Percentiles rank a stretch among this genome's conserved stretches.
These are phyloP conservation scores for Schwanniomyces yamadae DNA, from an alignment of 805 yeast genomes.

Conservation along the genomic window DNA sequence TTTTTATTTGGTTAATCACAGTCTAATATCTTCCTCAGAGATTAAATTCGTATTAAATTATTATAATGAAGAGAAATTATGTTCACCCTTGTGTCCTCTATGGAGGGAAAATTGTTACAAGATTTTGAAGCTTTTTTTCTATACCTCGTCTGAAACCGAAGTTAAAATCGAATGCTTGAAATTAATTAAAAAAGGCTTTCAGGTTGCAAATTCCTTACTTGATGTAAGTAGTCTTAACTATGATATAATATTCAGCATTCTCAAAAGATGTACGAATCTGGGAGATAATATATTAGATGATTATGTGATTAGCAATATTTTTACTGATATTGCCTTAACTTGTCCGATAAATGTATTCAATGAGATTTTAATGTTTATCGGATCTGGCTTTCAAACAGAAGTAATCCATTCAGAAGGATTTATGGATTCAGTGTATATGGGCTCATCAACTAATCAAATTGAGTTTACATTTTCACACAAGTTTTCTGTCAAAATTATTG, in stretches of 20 bases:
- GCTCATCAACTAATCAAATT: constrained; percentile 19
- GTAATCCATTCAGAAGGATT: constrained; percentile 15
- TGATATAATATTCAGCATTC: constrained; percentile 33
- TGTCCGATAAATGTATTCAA: constrained; percentile 14
- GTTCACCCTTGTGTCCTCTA: constrained; percentile 50
- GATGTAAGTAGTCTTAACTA: constrained; percentile 28
- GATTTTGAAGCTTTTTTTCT: constrained; percentile 47
- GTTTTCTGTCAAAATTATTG: constrained; percentile 19
- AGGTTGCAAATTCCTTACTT: constrained; percentile 29
- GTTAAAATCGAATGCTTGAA: constrained; percentile 31
- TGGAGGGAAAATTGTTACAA: constrained; percentile 51
- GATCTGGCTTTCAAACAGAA: constrained; percentile 5
- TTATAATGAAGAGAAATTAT: constrained; percentile 49
- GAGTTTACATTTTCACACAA: constrained; percentile 9
- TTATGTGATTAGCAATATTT: constrained; percentile 23
- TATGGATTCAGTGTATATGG: constrained; percentile 24
- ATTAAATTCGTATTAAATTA: constrained; percentile 46
- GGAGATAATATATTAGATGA: constrained; percentile 31
- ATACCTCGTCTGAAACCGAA: constrained; percentile 16
- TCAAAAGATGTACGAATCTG: constrained; percentile 27
- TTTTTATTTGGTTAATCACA: constrained; percentile 39
- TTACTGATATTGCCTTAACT: constrained; percentile 21
- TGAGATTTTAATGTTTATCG: constrained; percentile 13
- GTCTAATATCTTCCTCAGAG: constrained; percentile 33
- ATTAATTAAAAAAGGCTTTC: constrained; percentile 37